phyloP scores from a whole-genome alignment of 179 eudicot species.

The Beta macrorhiza region DNA sequence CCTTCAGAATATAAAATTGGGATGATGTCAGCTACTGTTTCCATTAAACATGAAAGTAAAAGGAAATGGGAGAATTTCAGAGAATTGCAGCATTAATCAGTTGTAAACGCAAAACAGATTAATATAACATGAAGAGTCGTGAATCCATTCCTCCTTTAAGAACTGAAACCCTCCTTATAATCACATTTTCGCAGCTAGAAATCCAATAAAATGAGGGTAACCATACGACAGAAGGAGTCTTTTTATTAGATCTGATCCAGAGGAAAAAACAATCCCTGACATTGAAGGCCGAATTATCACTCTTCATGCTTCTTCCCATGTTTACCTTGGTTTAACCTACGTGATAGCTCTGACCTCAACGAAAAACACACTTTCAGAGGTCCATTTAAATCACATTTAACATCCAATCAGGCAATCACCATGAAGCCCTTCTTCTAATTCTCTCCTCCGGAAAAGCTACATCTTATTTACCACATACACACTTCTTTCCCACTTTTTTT shows the following conservation, averaged over 20 bases:
- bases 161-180: background rate
- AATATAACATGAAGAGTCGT: background rate
- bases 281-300: background rate
- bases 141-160: background rate
- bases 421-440: background rate
- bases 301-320: background rate
- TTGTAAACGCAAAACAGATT: background rate
- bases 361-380: background rate
- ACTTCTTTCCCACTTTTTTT: background rate
- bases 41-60: background rate
- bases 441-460: background rate
- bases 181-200: background rate
- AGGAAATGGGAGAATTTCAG: background rate
- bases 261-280: background rate
- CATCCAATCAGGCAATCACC: background rate
- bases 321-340: background rate
- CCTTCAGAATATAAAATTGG: constrained; percentile 48
- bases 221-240: background rate
- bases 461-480: background rate
- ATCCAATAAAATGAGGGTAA: background rate
- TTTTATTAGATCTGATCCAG: background rate
- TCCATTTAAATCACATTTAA: background rate
- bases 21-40: constrained; percentile 11
- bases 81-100: constrained; percentile 10
- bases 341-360: background rate